Evolutionary conservation across 306 rosid species (phyloP).

Genomic region (Glycine tomentella): DNA sequence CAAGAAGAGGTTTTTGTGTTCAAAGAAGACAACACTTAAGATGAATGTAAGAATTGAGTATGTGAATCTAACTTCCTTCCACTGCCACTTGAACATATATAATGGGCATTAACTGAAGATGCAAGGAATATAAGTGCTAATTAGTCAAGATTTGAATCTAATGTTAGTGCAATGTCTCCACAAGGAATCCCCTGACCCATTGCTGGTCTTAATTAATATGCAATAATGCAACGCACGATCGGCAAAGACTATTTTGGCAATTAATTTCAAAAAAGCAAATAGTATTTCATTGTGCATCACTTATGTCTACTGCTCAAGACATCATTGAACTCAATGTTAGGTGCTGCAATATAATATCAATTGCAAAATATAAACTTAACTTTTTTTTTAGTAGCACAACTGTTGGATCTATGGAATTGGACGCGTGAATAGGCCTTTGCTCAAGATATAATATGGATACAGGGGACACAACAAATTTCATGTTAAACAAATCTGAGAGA

Average conservation of each 20-base stretch:
- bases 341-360: neutral
- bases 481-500: no score
- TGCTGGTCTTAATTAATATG: neutral
- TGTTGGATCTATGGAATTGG: no score
- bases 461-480: no score
- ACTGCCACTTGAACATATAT: no score
- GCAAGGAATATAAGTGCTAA: conserved; percentile 39
- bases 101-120: conserved; percentile 1
- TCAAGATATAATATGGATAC: no score
- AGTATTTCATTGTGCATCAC: neutral
- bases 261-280: neutral
- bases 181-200: neutral
- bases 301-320: neutral
- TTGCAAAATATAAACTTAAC: neutral
- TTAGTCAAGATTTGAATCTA: conserved; percentile 39
- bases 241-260: neutral
- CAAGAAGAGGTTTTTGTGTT: no score
- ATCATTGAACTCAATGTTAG: neutral
- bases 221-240: conserved; percentile 8
- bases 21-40: neutral
- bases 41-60: no score
- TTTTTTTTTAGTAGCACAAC: neutral
- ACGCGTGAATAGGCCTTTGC: no score
- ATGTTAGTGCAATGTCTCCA: conserved; percentile 9
- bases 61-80: no score